Evolutionary conservation across 106 monocot genomes (phyloP).

Genomic region (Allium sativum): DNA sequence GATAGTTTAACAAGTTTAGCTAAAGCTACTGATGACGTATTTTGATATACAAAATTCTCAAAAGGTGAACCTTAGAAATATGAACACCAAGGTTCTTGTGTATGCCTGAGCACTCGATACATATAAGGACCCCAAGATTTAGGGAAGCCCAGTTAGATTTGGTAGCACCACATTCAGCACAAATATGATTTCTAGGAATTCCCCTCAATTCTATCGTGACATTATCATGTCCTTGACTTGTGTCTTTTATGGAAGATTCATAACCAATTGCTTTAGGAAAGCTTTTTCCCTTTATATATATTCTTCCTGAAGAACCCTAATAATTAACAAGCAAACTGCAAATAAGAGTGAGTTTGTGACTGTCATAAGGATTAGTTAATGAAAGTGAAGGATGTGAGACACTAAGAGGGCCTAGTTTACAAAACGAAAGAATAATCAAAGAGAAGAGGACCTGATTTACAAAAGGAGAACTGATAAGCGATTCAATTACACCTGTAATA

Average conservation of each 20-base stretch:
- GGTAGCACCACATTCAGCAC: slow-evolving; percentile 82
- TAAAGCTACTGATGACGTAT: slow-evolving; percentile 4
- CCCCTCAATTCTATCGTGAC: slow-evolving; percentile 38
- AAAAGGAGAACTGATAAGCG: slow-evolving; percentile 64
- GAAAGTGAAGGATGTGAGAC: too few relatives aligned
- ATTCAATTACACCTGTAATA: slow-evolving; percentile 86
- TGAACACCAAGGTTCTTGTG: slow-evolving; percentile 98
- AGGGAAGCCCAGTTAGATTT: slow-evolving; percentile 96
- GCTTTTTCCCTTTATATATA: slow-evolving; percentile 8
- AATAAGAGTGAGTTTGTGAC: background rate
- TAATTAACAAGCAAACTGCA: background rate
- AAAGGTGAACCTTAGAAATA: slow-evolving; percentile 75
- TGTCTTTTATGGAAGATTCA: slow-evolving; percentile 31
- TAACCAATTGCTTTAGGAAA: too few relatives aligned
- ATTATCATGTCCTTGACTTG: slow-evolving; percentile 18
- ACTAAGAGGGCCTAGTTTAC: too few relatives aligned
- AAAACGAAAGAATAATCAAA: too few relatives aligned
- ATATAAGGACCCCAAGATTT: slow-evolving; percentile 86
- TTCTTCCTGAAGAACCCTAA: slow-evolving; percentile 25
- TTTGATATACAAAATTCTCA: background rate
- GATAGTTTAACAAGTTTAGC: background rate
- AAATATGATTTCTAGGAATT: slow-evolving; percentile 85
- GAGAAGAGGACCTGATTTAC: slow-evolving; percentile 40
- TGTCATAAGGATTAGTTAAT: background rate
- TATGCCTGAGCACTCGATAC: slow-evolving; percentile 93